Conservation (phyloP, 139 green algal species). For the Protoeuglena noctilucae region DNA sequence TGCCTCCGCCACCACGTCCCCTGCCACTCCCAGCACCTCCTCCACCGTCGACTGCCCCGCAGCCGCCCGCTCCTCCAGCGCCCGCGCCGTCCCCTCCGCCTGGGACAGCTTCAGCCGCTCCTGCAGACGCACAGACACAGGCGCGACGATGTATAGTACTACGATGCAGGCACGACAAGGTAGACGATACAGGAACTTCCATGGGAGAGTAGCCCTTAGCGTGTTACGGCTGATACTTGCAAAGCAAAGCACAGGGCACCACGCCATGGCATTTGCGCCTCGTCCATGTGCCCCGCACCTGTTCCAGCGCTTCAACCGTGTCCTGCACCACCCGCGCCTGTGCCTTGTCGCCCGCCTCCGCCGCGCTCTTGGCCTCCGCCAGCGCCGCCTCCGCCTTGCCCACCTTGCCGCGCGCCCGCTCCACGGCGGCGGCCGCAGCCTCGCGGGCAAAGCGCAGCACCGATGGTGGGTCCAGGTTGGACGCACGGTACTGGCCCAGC, state of each 20-base stretch:
- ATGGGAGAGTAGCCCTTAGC: too few relatives aligned
- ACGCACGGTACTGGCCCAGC: too few relatives aligned
- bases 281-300: slow-evolving; percentile 6
- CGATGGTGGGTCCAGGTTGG: background rate
- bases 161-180: too few relatives aligned
- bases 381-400: slow-evolving; percentile 3
- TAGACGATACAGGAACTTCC: too few relatives aligned
- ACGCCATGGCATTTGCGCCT: too few relatives aligned
- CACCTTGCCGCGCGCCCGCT: slow-evolving; percentile 4
- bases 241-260: too few relatives aligned
- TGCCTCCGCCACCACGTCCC: slow-evolving; percentile 54
- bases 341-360: slow-evolving; percentile 4
- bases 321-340: background rate
- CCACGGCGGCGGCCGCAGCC: too few relatives aligned
- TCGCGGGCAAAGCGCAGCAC: background rate
- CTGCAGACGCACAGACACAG: slow-evolving; percentile 4
- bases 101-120: slow-evolving; percentile 11
- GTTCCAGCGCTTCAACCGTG: slow-evolving; percentile 11
- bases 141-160: too few relatives aligned
- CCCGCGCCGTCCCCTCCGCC: background rate
- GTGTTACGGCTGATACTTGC: too few relatives aligned
- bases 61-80: slow-evolving; percentile 13
- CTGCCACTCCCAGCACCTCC: slow-evolving; percentile 28
- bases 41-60: slow-evolving; percentile 9
- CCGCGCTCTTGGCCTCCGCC: background rate